Percentiles rank a stretch among this genome's conserved stretches.
These are phyloP conservation scores for Diaporthe amygdali DNA, from an alignment of 2,329 filamentous ascomycete species.

Conservation along the genomic window DNA sequence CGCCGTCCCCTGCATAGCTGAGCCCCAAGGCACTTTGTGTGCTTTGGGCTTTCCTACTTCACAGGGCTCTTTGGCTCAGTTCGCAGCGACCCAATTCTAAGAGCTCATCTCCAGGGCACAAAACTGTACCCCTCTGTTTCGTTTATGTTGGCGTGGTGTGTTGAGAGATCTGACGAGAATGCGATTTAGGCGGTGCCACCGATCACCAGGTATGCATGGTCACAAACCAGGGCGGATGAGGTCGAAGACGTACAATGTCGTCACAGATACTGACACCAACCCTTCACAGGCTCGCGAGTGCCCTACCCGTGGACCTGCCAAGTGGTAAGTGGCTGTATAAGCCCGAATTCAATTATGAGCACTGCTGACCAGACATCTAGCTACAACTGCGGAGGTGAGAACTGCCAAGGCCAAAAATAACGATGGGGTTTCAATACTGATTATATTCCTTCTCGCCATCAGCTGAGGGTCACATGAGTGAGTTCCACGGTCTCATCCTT, in stretches of 20 bases:
- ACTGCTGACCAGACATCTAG: slow-evolving; percentile 26
- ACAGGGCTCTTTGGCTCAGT: neutral
- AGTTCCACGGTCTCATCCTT: neutral
- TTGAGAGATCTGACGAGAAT: slow-evolving; percentile 37
- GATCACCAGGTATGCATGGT: slow-evolving; percentile 72
- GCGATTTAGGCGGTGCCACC: slow-evolving; percentile 68
- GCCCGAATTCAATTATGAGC: neutral
- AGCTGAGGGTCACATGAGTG: slow-evolving; percentile 29
- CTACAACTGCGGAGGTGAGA: slow-evolving; percentile 40
- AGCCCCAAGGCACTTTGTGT: neutral
- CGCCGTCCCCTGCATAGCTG: neutral
- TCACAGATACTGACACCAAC: slow-evolving; percentile 33
- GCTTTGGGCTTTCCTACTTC: neutral
- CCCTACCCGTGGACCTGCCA: slow-evolving; percentile 81
- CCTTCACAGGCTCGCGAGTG: slow-evolving; percentile 75
- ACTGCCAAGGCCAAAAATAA: neutral
- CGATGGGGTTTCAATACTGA: neutral
- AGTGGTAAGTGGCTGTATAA: slow-evolving; percentile 65
- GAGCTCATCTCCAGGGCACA: slow-evolving; percentile 23
- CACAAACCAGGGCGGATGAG: slow-evolving; percentile 29
- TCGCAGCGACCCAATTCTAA: slow-evolving; percentile 26
- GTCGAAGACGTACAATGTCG: slow-evolving; percentile 27
- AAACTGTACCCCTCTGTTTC: slow-evolving; percentile 19
- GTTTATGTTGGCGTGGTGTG: slow-evolving; percentile 22
- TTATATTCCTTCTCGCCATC: neutral